Conservation (phyloP, 2,329 filamentous ascomycete genomes). For the Colletotrichum gigasporum region DNA sequence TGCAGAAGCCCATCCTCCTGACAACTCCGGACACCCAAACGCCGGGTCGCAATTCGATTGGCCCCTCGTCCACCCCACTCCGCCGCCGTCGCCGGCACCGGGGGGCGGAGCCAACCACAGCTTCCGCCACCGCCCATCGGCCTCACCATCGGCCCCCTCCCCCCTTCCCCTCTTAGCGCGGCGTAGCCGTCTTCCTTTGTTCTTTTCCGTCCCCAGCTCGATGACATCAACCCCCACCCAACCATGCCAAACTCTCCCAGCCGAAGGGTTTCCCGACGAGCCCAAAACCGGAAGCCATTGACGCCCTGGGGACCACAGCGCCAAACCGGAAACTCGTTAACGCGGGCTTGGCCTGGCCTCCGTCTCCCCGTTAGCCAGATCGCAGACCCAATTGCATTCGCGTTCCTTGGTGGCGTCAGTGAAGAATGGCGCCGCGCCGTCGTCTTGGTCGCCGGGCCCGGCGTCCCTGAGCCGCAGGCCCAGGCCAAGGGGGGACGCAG, state of each 20-base stretch:
- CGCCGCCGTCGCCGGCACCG: too few relatives aligned
- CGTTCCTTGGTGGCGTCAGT: neutral
- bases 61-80: too few relatives aligned
- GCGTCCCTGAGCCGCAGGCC: neutral
- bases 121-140: neutral
- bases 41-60: too few relatives aligned
- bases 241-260: too few relatives aligned
- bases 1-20: too few relatives aligned
- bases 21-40: too few relatives aligned
- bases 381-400: neutral
- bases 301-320: neutral
- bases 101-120: too few relatives aligned
- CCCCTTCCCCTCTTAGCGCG: neutral
- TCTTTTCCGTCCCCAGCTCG: neutral
- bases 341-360: neutral
- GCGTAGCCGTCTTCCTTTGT: too few relatives aligned
- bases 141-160: neutral
- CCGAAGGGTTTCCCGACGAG: neutral
- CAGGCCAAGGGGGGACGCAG: neutral
- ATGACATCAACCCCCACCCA: neutral
- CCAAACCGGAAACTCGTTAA: neutral
- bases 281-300: neutral
- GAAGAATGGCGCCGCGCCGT: neutral
- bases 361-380: neutral
- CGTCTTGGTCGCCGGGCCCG: neutral